Evolutionary conservation across 495 filamentous ascomycete species (phyloP).

Genomic region (Durotheca rogersii): DNA sequence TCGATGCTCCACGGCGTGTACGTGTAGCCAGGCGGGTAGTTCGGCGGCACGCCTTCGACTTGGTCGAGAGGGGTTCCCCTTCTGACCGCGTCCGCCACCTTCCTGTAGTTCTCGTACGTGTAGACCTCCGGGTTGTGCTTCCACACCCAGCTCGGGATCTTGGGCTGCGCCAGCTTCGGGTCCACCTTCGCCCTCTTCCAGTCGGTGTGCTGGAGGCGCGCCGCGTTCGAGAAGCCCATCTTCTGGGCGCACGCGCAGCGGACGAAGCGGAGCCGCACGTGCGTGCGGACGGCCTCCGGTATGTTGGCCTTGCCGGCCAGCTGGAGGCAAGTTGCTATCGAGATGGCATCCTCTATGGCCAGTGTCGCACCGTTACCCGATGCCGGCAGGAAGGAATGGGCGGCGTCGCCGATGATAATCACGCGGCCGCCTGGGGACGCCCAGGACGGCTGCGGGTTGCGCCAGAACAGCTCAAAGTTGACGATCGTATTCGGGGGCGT

Average conservation of each 20-base stretch:
- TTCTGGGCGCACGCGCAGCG: slow-evolving; percentile 59
- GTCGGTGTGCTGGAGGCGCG: slow-evolving; percentile 58
- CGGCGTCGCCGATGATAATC: slow-evolving; percentile 64
- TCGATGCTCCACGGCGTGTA: slow-evolving; percentile 51
- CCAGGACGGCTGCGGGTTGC: slow-evolving; percentile 65
- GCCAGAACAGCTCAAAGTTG: slow-evolving; percentile 68
- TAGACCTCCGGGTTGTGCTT: slow-evolving; percentile 59
- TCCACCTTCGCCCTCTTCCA: slow-evolving; percentile 57
- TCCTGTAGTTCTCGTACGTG: slow-evolving; percentile 54
- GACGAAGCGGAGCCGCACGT: slow-evolving; percentile 54
- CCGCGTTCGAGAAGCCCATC: slow-evolving; percentile 55
- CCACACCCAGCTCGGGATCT: slow-evolving; percentile 56
- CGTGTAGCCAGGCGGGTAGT: slow-evolving; percentile 47
- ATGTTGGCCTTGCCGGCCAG: slow-evolving; percentile 49
- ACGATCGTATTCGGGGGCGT: slow-evolving; percentile 59
- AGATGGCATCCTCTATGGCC: slow-evolving; percentile 69
- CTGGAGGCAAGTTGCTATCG: slow-evolving; percentile 61
- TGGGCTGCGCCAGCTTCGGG: slow-evolving; percentile 51
- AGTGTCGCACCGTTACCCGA: slow-evolving; percentile 68
- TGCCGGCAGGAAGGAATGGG: slow-evolving; percentile 69
- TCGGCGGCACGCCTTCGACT: slow-evolving; percentile 42
- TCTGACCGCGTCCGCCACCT: slow-evolving; percentile 44
- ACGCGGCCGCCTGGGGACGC: slow-evolving; percentile 59
- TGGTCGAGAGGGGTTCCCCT: slow-evolving; percentile 42
- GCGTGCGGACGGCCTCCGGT: slow-evolving; percentile 47